Evolutionary conservation across 495 filamentous ascomycete genomes (phyloP), one percentile per base, ranked within the genome.

Genomic region (Aspergillus carlsbadensis): DNA sequence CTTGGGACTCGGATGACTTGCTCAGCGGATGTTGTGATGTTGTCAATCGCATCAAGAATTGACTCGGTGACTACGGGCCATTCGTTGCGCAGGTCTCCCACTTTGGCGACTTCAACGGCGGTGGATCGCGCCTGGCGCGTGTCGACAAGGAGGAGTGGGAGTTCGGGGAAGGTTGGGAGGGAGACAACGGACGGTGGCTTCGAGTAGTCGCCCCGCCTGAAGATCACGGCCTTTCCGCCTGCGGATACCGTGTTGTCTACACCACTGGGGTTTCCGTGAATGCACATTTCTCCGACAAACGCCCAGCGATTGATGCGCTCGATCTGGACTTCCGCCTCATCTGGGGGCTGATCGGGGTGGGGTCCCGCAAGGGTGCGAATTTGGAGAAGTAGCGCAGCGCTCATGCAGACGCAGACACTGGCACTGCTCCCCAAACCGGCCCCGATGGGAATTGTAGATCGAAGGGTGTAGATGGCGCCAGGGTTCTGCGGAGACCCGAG

Each of bases 231-330:
- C 75, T 93, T 96, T 50, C 94, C 94, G 60, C 90, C 85, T 10
- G 91, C 88, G 39, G 93, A 77, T 46, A 98, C 93, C n/a, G 94
- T 98, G 70, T 98, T 98, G 75, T 98, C 94, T 48, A 98, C 90
- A 0, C 94, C 94, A 8, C 90, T 95, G 5, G 94, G 93, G 66
- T 96, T 96, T 22, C 92, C 92, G 70, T 98, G 94, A 40, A 96
- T 97, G 64, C 90, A 92, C 81, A 97, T 86, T 73, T 98, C 94
- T 22, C 89, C 91, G 1, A 98, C 94, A 67, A 95, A 97, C 0
- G 94, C 93, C 94, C 94, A 98, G 49, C 88, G 84, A 67, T 98
- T 98, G 65, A 98, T 95, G 52, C 92, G 85, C 73, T 98, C 91
- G 18, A 96, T 78, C 65, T 98, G 92, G 35, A 88, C 67, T 34